A percentile compares a stretch with the other conserved stretches of the same genome.
These are phyloP conservation scores for Cocos nucifera DNA, from an alignment of 176 grass and related monocot species.

Conservation along the genomic window DNA sequence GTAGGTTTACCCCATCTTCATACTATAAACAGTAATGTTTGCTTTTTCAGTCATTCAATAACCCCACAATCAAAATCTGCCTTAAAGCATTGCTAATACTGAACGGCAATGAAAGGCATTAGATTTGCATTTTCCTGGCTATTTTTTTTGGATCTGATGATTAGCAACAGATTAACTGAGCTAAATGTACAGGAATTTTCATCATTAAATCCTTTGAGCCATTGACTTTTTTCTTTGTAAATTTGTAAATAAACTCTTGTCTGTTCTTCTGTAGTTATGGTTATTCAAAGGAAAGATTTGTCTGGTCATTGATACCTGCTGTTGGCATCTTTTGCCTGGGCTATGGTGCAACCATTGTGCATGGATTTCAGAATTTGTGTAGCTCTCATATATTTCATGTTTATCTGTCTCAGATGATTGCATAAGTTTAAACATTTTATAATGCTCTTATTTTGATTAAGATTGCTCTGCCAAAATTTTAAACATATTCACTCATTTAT, in stretches of 20 bases:
- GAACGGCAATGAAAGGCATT: too few species aligned
- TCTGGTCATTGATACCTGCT: slow-evolving; percentile 97
- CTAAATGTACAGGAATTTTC: too few species aligned
- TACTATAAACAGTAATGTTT: slow-evolving; percentile 12
- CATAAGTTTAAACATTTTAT: too few species aligned
- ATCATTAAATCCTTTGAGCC: neutral
- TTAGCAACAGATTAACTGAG: too few species aligned
- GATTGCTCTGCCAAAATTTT: slow-evolving; percentile 22
- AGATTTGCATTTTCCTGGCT: too few species aligned
- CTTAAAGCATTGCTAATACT: too few species aligned
- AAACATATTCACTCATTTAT: neutral
- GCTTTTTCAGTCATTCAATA: neutral
- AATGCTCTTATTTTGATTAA: too few species aligned
- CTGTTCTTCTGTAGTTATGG: slow-evolving; percentile 56
- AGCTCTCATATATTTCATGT: slow-evolving; percentile 50
- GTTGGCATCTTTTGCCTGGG: slow-evolving; percentile 98
- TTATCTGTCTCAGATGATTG: too few species aligned
- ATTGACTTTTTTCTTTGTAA: slow-evolving; percentile 19
- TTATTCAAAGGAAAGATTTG: slow-evolving; percentile 99
- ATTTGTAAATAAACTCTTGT: neutral
- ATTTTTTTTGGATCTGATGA: too few species aligned
- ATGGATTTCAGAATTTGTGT: slow-evolving; percentile 96
- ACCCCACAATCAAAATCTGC: too few species aligned
- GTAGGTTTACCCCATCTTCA: slow-evolving; percentile 38
- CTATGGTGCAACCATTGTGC: slow-evolving; percentile 86